Conservation (phyloP, 2,329 filamentous ascomycete species). For the Apiospora marii region DNA sequence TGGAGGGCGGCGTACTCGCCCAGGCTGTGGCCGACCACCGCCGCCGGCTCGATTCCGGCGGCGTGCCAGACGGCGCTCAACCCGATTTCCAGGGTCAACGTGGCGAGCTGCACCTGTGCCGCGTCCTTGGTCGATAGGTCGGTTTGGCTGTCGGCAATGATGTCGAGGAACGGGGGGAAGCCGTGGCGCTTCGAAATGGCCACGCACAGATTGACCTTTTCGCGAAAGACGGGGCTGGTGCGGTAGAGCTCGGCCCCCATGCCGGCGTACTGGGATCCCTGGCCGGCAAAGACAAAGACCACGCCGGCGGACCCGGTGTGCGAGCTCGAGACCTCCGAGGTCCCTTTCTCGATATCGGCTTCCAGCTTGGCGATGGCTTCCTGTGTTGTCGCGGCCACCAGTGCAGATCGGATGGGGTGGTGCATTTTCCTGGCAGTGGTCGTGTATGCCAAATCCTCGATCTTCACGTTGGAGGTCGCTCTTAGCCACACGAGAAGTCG, state of each 20-base stretch:
- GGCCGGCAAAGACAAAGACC: slow-evolving; percentile 3
- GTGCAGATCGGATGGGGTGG: not conserved
- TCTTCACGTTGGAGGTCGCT: no score
- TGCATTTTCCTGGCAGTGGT: not conserved
- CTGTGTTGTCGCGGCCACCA: no score
- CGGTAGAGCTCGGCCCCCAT: slow-evolving; percentile 11
- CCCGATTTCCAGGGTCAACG: not conserved
- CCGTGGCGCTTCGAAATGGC: not conserved
- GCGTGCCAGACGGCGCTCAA: not conserved
- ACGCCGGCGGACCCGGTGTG: not conserved
- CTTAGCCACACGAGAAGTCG: not conserved
- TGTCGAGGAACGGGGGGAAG: not conserved
- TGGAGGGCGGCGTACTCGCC: slow-evolving; percentile 13
- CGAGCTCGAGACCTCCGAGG: not conserved
- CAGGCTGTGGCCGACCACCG: slow-evolving; percentile 14
- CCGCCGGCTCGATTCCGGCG: not conserved
- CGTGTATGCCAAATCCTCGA: not conserved
- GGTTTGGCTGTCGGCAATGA: not conserved
- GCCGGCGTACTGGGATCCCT: not conserved
- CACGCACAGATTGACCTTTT: not conserved
- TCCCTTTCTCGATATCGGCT: no score
- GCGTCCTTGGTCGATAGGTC: not conserved
- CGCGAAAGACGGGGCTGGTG: not conserved
- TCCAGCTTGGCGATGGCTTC: no score
- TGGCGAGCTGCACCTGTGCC: slow-evolving; percentile 14